Conservation (phyloP, 2,329 filamentous ascomycete species). For the Monosporascus sp. region DNA sequence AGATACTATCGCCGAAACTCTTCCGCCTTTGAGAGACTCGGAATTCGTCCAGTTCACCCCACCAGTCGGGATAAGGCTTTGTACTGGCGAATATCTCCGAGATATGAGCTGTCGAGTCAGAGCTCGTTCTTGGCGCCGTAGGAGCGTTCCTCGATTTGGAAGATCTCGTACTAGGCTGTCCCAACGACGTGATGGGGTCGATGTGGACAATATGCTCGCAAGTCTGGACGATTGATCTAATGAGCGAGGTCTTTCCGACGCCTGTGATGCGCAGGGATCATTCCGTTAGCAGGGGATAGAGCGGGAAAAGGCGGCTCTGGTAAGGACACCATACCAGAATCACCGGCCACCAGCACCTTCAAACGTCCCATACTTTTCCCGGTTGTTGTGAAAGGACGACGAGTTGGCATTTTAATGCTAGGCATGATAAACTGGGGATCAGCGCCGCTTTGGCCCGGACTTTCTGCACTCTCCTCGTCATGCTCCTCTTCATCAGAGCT, state of each 20-base stretch:
- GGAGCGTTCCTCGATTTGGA: slow-evolving; percentile 5
- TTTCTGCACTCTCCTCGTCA: slow-evolving; percentile 24
- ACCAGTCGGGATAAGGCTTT: slow-evolving; percentile 83
- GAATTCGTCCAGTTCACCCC: slow-evolving; percentile 70
- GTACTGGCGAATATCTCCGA: slow-evolving; percentile 74
- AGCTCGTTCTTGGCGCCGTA: slow-evolving; percentile 15
- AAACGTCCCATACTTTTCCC: slow-evolving; percentile 80
- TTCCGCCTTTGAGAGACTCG: slow-evolving; percentile 55
- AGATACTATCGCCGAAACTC: slow-evolving; percentile 67
- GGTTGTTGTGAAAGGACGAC: slow-evolving; percentile 82
- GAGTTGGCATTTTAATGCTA: slow-evolving; percentile 82
- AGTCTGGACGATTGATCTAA: slow-evolving; percentile 78
- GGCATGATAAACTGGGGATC: slow-evolving; percentile 93
- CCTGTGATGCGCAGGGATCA: slow-evolving; percentile 39
- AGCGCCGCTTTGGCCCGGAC: slow-evolving; percentile 40
- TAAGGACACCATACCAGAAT: slow-evolving; percentile 50
- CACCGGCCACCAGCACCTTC: slow-evolving; percentile 82
- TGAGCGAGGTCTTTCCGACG: slow-evolving; percentile 82
- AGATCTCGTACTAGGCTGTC: slow-evolving; percentile 12
- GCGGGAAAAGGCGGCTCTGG: background rate
- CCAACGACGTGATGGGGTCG: slow-evolving; percentile 52
- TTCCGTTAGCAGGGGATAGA: slow-evolving; percentile 13
- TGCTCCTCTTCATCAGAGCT: slow-evolving; percentile 43
- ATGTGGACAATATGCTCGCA: slow-evolving; percentile 94
- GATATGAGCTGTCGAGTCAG: slow-evolving; percentile 36